A percentile compares a stretch with the other conserved stretches of the same genome.
Conservation (phyloP, 306 rosid genomes). For the Cucurbita pepo region DNA sequence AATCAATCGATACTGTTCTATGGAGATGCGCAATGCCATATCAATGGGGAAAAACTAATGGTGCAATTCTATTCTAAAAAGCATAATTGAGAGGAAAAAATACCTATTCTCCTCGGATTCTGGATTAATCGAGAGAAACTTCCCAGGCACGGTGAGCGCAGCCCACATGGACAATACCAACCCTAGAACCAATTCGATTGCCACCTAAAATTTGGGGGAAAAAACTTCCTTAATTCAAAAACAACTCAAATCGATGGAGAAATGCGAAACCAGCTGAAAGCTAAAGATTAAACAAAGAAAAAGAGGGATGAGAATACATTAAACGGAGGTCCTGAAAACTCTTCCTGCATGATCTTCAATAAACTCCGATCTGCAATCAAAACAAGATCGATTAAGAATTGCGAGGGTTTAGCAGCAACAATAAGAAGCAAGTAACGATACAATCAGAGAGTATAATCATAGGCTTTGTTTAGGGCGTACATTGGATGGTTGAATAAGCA, state of each 20-base stretch:
- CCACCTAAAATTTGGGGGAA: slow-evolving; percentile 27
- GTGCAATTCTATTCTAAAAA: background rate
- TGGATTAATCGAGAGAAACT: slow-evolving; percentile 54
- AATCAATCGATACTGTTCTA: background rate
- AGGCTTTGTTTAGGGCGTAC: slow-evolving; percentile 16
- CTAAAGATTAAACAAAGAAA: background rate
- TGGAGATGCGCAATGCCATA: background rate
- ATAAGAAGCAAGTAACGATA: background rate
- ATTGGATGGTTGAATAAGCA: slow-evolving; percentile 60
- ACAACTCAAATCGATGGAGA: background rate
- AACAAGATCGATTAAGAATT: slow-evolving; percentile 8
- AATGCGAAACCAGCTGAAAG: background rate
- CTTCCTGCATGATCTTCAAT: slow-evolving; percentile 78
- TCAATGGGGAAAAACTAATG: background rate
- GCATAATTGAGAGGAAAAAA: background rate
- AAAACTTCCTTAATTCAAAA: background rate
- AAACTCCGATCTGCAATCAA: slow-evolving; percentile 53
- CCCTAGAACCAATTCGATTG: slow-evolving; percentile 46
- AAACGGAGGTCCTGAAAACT: slow-evolving; percentile 74
- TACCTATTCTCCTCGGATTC: slow-evolving; percentile 80
- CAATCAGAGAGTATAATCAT: background rate
- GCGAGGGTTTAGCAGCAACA: background rate
- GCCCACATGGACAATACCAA: slow-evolving; percentile 58
- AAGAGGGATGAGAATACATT: slow-evolving; percentile 20
- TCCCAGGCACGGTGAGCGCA: slow-evolving; percentile 53